Conservation (phyloP, 208 protist genomes). For the Crithidia brevicula region DNA sequence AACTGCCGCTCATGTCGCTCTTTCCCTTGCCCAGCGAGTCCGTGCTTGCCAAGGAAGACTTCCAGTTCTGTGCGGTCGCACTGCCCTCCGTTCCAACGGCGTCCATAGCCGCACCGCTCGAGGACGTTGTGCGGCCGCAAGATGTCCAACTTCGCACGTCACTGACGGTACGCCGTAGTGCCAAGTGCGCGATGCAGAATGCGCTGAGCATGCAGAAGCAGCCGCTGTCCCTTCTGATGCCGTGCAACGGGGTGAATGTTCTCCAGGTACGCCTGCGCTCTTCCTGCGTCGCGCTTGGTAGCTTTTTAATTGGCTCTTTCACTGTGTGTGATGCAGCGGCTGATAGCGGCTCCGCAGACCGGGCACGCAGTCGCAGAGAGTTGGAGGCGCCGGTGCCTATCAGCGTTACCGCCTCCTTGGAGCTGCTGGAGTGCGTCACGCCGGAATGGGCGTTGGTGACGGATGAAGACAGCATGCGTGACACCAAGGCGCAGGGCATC, state of each 20-base stretch:
- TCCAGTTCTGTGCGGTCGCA: conserved; percentile 29
- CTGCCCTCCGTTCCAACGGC: conserved; percentile 39
- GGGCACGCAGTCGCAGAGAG: neutral
- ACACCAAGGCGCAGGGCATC: conserved; percentile 24
- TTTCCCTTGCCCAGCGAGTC: conserved; percentile 36
- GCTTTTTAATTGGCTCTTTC: conserved; percentile 45
- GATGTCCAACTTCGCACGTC: conserved; percentile 38
- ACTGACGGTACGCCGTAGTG: conserved; percentile 14
- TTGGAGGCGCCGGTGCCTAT: conserved; percentile 23
- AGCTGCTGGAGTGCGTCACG: conserved; percentile 34
- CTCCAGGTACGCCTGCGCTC: conserved; percentile 39
- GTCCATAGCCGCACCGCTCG: conserved; percentile 36
- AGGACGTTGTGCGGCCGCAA: conserved; percentile 24
- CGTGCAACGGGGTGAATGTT: conserved; percentile 19
- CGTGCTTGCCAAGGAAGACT: conserved; percentile 30
- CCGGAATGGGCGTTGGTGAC: conserved; percentile 25
- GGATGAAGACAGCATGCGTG: conserved; percentile 14
- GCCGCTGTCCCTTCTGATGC: conserved; percentile 39
- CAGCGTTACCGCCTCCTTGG: conserved; percentile 21
- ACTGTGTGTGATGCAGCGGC: conserved; percentile 1
- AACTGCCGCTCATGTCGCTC: conserved; percentile 34
- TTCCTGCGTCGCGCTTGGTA: conserved; percentile 43
- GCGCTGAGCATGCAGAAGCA: conserved; percentile 27
- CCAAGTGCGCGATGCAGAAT: conserved; percentile 19
- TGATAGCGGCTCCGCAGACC: neutral